A percentile compares a stretch with the other conserved stretches of the same genome.
These are phyloP conservation scores for Trichomonas vaginalis DNA, from an alignment of 208 protist species.

Conservation along the genomic window DNA sequence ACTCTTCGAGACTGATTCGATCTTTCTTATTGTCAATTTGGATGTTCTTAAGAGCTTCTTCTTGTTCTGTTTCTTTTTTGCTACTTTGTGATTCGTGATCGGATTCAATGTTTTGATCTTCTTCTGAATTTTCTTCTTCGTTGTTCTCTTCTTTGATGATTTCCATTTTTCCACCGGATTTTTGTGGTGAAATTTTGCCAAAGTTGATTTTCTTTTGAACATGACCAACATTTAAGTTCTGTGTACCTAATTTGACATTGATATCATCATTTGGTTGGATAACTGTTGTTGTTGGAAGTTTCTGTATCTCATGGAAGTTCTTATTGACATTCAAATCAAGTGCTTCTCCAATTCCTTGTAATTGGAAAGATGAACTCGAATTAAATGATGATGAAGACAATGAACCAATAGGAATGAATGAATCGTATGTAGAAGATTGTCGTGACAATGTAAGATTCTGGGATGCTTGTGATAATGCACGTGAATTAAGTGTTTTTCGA, in stretches of 20 bases:
- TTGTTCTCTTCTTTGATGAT: neutral
- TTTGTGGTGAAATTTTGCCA: neutral
- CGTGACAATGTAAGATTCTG: neutral
- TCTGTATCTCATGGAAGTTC: neutral
- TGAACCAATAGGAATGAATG: neutral
- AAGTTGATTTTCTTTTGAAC: neutral
- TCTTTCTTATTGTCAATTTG: neutral
- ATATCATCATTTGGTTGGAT: neutral
- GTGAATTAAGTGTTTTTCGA: neutral
- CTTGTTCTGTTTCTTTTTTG: neutral
- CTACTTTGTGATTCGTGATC: neutral
- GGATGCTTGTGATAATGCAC: neutral
- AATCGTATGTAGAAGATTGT: neutral
- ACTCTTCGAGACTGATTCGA: neutral
- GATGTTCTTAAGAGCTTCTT: neutral
- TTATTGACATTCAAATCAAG: neutral
- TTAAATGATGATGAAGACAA: neutral
- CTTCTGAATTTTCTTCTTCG: neutral
- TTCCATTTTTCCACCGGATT: neutral
- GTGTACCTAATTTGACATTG: neutral
- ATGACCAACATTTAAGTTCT: neutral
- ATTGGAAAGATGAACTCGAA: neutral
- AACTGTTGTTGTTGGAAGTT: neutral
- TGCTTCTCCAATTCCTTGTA: neutral
- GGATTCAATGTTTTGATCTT: neutral